Percentiles rank a stretch among this genome's conserved stretches.
Evolutionary conservation across 2,329 filamentous ascomycete genomes (phyloP).

Genomic region (Plectosphaerella sp.): DNA sequence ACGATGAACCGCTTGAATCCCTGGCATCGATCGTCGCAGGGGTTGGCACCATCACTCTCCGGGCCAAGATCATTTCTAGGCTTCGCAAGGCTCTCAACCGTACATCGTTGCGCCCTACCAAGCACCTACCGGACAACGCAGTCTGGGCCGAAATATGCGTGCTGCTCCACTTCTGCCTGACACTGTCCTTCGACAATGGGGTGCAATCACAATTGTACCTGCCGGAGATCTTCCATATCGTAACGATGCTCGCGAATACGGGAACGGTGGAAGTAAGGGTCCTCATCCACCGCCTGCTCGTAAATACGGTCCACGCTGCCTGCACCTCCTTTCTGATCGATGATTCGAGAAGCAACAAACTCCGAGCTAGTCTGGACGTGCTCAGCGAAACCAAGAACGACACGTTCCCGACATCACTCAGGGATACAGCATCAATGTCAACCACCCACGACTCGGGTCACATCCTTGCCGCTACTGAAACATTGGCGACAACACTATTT

Average conservation of each 20-base stretch:
- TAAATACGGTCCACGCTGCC: constrained; percentile 64
- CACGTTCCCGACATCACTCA: constrained; percentile 45
- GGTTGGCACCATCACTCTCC: constrained; percentile 60
- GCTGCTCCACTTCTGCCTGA: constrained; percentile 60
- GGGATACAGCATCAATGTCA: constrained; percentile 51
- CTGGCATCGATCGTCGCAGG: constrained; percentile 59
- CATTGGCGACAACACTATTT: constrained; percentile 56
- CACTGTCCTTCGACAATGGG: constrained; percentile 63
- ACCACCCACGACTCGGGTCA: constrained; percentile 49
- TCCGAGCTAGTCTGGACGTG: constrained; percentile 51
- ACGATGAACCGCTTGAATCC: constrained; percentile 55
- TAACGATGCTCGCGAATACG: constrained; percentile 67
- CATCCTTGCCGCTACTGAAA: constrained; percentile 53
- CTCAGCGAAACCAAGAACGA: constrained; percentile 57
- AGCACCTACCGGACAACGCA: constrained; percentile 59
- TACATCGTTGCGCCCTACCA: constrained; percentile 62
- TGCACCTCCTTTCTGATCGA: constrained; percentile 63
- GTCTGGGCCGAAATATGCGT: constrained; percentile 69
- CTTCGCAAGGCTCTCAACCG: constrained; percentile 64
- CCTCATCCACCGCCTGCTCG: constrained; percentile 57
- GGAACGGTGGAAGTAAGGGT: constrained; percentile 52
- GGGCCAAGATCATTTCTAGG: constrained; percentile 61
- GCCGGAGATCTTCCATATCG: constrained; percentile 65
- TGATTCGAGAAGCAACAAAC: constrained; percentile 51
- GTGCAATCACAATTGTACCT: constrained; percentile 64